Base-by-base conservation (phyloP, 2,329 filamentous ascomycete species). In the Colletotrichum sp. region DNA sequence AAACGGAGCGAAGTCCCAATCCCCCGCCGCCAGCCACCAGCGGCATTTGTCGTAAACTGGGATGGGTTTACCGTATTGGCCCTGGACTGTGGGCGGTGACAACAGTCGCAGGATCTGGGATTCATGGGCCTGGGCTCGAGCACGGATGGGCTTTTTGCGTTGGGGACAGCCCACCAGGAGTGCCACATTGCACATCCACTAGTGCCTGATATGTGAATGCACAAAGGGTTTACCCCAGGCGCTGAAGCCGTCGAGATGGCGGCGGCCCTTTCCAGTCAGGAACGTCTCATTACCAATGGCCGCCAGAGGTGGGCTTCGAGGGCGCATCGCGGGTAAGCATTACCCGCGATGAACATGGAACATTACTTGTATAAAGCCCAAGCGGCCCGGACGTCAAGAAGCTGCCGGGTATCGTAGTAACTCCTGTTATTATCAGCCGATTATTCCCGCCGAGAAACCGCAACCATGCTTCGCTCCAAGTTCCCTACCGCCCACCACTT, bases 401-500 rank as follows among this genome's bases (percentile, higher is more conserved):
- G 19, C 27, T 0, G n/a, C 25, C n/a, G 60, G 13, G 60, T 64
- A 64, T 39, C 60, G n/a, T n/a, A 64, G 55, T 19, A 9, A 64
- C 68, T 64, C 25, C 25, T 34, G 59, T n/a, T 60, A 61, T 30
- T 61, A 55, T 39, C 32, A 63, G 57, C 19, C n/a, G 11, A 70
- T 68, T 25, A 57, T 22, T 59, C 19, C 63, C 36, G 59, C 48
- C 22, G 52, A 68, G 12, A n/a, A 5, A 27, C n/a, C 27, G 34
- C 27, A 55, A 67, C 32, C 25, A 75, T 75, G 72, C 68, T 75
- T 72, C 72, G 72, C 55, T 75, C 72, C 16, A 61, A 61, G n/a
- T 75, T 75, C 61, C 72, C 72, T 28, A 72, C 72, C 28, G 72
- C 72, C 36, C 68, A 75, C 27, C 72, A 75, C 68, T 75, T 75